Evolutionary conservation across 768 basidiomycete species (phyloP).

Genomic region (Agaricus subrufescens): DNA sequence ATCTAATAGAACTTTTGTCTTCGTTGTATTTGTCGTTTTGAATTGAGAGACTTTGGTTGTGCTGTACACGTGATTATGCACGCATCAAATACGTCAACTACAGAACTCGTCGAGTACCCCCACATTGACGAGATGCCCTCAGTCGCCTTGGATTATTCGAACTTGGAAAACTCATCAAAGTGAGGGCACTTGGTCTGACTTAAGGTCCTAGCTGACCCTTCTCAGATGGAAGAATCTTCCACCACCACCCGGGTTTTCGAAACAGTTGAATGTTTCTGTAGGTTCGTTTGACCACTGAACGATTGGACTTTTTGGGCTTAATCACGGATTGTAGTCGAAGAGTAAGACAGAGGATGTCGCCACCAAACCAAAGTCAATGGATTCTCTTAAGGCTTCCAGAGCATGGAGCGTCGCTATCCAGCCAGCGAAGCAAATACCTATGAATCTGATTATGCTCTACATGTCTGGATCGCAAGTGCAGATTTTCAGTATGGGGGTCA

Average conservation of each 20-base stretch:
- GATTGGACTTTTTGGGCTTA: background rate
- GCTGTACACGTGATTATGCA: background rate
- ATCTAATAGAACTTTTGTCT: background rate
- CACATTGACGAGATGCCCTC: background rate
- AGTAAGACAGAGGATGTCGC: slow-evolving; percentile 29
- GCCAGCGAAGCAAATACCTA: slow-evolving; percentile 88
- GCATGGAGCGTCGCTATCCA: slow-evolving; percentile 84
- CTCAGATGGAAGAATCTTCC: slow-evolving; percentile 59
- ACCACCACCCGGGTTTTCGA: slow-evolving; percentile 66
- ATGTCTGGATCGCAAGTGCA: slow-evolving; percentile 97
- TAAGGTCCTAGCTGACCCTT: background rate
- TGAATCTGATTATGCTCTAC: slow-evolving; percentile 99
- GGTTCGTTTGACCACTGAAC: slow-evolving; percentile 10
- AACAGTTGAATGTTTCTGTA: slow-evolving; percentile 28
- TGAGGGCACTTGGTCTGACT: background rate
- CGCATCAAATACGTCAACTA: background rate
- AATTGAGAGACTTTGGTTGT: background rate
- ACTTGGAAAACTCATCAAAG: slow-evolving; percentile 11
- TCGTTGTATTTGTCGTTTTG: background rate
- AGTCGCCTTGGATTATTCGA: slow-evolving; percentile 12
- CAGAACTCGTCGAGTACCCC: background rate
- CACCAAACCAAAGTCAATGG: slow-evolving; percentile 42
- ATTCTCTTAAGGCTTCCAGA: slow-evolving; percentile 67
- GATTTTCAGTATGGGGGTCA: slow-evolving; percentile 95
- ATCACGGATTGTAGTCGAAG: slow-evolving; percentile 33